These are phyloP conservation scores for Eucalyptus polybractea DNA, from an alignment of 345 rosid genomes.

Conservation along the genomic window DNA sequence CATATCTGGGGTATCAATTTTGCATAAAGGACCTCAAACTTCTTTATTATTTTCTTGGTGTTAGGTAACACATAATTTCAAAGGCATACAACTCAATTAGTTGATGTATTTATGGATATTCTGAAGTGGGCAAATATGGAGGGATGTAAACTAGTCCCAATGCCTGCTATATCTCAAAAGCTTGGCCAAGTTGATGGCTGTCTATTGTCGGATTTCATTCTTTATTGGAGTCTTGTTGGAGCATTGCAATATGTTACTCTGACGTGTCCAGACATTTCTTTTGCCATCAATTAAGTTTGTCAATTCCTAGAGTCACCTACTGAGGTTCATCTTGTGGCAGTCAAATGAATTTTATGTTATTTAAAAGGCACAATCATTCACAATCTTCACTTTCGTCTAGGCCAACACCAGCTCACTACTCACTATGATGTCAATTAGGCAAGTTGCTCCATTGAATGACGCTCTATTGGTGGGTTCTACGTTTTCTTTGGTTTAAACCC, in stretches of 20 bases:
- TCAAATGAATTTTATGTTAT: background rate
- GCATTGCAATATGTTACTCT: background rate
- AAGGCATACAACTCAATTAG: background rate
- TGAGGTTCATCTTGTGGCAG: background rate
- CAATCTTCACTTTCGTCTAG: background rate
- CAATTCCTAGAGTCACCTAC: background rate
- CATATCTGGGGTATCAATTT: background rate
- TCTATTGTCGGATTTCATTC: background rate
- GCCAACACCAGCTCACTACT: background rate
- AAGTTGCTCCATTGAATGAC: background rate
- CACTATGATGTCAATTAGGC: background rate
- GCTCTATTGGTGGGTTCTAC: background rate
- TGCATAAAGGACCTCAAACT: background rate
- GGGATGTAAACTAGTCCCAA: background rate
- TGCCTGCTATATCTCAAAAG: background rate
- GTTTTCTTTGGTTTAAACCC: background rate
- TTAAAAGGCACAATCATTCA: background rate
- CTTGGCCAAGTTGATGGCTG: background rate
- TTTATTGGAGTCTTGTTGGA: background rate
- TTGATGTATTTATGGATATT: background rate
- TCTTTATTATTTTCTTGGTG: background rate
- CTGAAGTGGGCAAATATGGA: background rate
- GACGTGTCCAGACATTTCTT: background rate
- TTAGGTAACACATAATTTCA: background rate
- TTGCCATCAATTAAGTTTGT: background rate